Evolutionary conservation across 73 alveolate genomes (phyloP), one percentile per base, ranked within the genome.

Genomic region (Symbiodinium pilosum): DNA sequence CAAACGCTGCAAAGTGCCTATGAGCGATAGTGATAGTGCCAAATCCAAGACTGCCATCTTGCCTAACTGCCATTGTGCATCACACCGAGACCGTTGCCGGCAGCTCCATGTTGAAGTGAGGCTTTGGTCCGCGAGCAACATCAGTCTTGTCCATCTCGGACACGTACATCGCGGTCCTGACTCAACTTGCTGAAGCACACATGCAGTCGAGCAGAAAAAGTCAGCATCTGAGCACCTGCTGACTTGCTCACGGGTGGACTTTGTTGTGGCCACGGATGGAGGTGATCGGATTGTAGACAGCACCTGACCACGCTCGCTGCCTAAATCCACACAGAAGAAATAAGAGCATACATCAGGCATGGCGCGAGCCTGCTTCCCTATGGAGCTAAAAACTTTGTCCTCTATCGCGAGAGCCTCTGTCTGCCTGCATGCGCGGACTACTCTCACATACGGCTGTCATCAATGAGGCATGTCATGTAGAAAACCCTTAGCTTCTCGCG

Each of bases 381-480:
- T 91, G 97, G 97, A 91, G 97, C 97, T 91, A 88, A 91, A 91
- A 56, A 91, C 97, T 30, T 91, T 91, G 68, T 91, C 97, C 36
- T 91, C 97, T 28, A 91, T 91, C 52, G 97, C 87, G 38, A 91
- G 88, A 26, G 77, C 39, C 77, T 91, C 97, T 30, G 97, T 24
- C 84, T 52, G 88, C 94, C 94, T 87, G 75, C 59, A 5, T 14
- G 26, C 44, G 21, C 47, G 8, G 32, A 75, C 14, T n/a, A n/a
- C n/a, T n/a, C n/a, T n/a, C n/a, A n/a, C n/a, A n/a, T n/a, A n/a
- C n/a, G n/a, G n/a, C n/a, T n/a, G n/a, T n/a, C n/a, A n/a, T n/a
- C n/a, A n/a, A n/a, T n/a, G n/a, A n/a, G n/a, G n/a, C n/a, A n/a
- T n/a, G n/a, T n/a, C n/a, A n/a, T n/a, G 26, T 30, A 41, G 39